A percentile compares a stretch with the other conserved stretches of the same genome.
Evolutionary conservation across 768 basidiomycete genomes (phyloP).

Genomic region (Pleurotus eryngii): DNA sequence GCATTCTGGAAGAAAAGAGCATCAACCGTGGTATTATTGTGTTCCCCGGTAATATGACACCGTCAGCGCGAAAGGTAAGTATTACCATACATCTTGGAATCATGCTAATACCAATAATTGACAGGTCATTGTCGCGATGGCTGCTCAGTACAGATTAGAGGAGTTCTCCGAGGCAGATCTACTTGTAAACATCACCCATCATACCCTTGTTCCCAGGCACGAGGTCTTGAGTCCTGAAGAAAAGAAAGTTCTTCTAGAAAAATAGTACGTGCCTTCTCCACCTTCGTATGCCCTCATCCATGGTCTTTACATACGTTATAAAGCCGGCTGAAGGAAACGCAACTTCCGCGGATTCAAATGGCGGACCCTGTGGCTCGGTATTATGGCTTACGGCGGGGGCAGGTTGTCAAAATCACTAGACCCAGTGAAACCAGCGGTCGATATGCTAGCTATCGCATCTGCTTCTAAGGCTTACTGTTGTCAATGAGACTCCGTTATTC

Average conservation of each 20-base stretch:
- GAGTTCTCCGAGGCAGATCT: constrained; percentile 97
- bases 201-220: constrained; percentile 91
- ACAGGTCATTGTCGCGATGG: constrained; percentile 91
- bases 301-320: constrained; percentile 8
- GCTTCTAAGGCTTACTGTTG: constrained; percentile 46
- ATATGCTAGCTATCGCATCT: constrained; percentile 90
- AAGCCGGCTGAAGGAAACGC: constrained; percentile 96
- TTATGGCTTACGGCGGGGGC: constrained; percentile 91
- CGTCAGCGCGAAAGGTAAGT: constrained; percentile 88
- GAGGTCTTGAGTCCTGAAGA: constrained; percentile 83
- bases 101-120: not conserved
- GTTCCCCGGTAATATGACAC: constrained; percentile 95
- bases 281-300: constrained; percentile 9
- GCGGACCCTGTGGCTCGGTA: constrained; percentile 98
- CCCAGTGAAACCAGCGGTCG: constrained; percentile 96
- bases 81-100: not conserved
- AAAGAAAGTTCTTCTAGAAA: constrained; percentile 81
- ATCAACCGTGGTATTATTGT: constrained; percentile 93
- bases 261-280: constrained; percentile 72
- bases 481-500: not conserved
- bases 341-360: constrained; percentile 94
- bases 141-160: constrained; percentile 81
- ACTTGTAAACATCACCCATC: constrained; percentile 95
- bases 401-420: constrained; percentile 97
- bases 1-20: constrained; percentile 86